Evolutionary conservation across 495 filamentous ascomycete genomes (phyloP).

Genomic region (Aspergillus hancockii): DNA sequence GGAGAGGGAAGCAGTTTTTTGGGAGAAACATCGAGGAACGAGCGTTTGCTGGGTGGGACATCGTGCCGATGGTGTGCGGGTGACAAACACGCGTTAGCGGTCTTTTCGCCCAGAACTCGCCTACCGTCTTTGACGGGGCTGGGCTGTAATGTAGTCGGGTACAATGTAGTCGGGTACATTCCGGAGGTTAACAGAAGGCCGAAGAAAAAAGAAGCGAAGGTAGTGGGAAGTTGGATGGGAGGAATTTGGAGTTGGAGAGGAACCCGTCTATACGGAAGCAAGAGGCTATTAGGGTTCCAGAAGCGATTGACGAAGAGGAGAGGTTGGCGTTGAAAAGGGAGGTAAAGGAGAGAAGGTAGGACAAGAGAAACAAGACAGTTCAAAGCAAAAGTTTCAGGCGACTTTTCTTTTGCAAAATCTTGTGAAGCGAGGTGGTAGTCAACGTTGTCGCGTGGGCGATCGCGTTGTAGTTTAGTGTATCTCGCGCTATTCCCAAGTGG

Average conservation of each 20-base stretch:
- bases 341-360: background rate
- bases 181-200: conserved; percentile 9
- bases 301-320: background rate
- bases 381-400: background rate
- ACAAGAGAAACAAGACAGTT: background rate
- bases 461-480: conserved; percentile 2
- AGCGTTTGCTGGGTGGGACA: conserved; percentile 37
- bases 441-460: conserved; percentile 3
- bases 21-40: conserved; percentile 28
- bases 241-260: conserved; percentile 9
- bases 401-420: background rate
- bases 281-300: background rate
- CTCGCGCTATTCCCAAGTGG: conserved; percentile 3
- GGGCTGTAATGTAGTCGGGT: conserved; percentile 27
- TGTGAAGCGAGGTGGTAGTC: background rate
- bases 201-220: background rate
- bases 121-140: conserved; percentile 47
- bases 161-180: conserved; percentile 36
- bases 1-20: conserved; percentile 44
- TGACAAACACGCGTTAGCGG: conserved; percentile 49
- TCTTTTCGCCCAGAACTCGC: conserved; percentile 47
- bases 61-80: conserved; percentile 32
- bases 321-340: background rate
- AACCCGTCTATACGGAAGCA: conserved; percentile 1
- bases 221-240: background rate